These are phyloP conservation scores for Halophytophthora polymorphica DNA, from an alignment of 352 stramenopile genomes.

Conservation along the genomic window DNA sequence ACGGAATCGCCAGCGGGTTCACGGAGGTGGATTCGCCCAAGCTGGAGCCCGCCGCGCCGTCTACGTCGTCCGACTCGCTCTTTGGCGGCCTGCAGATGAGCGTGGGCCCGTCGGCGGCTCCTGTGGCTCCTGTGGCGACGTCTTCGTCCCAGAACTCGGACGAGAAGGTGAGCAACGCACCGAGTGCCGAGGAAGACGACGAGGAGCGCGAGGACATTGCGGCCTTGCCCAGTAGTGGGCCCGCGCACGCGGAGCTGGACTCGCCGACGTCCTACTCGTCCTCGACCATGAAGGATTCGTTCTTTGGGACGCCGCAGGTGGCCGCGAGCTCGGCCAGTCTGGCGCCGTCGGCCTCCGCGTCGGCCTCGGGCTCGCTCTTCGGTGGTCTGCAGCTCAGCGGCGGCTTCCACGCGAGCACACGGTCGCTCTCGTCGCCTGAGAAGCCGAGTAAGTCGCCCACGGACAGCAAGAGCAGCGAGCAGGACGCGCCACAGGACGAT, in stretches of 20 bases:
- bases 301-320: conserved; percentile 35
- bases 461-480: background rate
- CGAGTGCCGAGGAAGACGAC: conserved; percentile 2
- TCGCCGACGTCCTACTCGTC: conserved; percentile 32
- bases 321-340: conserved; percentile 12
- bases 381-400: conserved; percentile 44
- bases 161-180: background rate
- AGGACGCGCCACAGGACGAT: conserved; percentile 12
- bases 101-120: conserved; percentile 7
- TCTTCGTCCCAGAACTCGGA: conserved; percentile 8
- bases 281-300: conserved; percentile 46
- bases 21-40: conserved; percentile 14
- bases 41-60: conserved; percentile 2
- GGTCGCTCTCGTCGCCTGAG: conserved; percentile 12
- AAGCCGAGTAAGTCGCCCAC: conserved; percentile 10
- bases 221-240: background rate
- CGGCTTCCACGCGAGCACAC: conserved; percentile 20
- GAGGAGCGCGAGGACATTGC: conserved; percentile 9
- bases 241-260: conserved; percentile 14
- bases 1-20: conserved; percentile 5
- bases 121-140: conserved; percentile 11
- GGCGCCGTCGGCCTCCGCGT: conserved; percentile 8
- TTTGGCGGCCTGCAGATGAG: conserved; percentile 47
- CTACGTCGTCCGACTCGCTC: conserved; percentile 15
- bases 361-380: conserved; percentile 35